These are phyloP conservation scores for Tephrocybe sp. DNA, from an alignment of 768 basidiomycete species.

Conservation along the genomic window DNA sequence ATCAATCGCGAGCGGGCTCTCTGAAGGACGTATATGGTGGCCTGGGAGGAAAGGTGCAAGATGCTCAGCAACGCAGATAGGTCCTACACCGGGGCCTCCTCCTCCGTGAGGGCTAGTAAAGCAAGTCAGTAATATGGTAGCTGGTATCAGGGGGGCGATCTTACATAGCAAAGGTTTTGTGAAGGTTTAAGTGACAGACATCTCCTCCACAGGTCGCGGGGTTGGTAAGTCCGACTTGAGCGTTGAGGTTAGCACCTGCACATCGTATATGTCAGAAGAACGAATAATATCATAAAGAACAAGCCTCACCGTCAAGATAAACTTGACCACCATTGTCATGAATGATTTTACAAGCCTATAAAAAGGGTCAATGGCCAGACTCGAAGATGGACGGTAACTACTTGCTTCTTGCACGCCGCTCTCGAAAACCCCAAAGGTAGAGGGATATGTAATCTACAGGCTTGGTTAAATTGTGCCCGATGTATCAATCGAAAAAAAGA, in stretches of 20 bases:
- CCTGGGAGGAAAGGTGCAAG: conserved; percentile 92
- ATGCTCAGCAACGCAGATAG: conserved; percentile 93
- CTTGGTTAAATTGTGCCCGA: conserved; percentile 1
- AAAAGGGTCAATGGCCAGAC: conserved; percentile 6
- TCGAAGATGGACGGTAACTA: background rate
- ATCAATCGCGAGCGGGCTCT: conserved; percentile 70
- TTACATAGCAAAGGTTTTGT: conserved; percentile 96
- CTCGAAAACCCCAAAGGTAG: conserved; percentile 98
- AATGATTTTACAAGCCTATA: conserved; percentile 85
- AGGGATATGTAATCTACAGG: conserved; percentile 90
- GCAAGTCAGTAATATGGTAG: background rate
- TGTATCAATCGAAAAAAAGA: background rate
- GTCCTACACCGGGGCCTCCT: conserved; percentile 95
- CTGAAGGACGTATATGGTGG: conserved; percentile 71
- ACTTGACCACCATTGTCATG: conserved; percentile 97
- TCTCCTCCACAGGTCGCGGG: conserved; percentile 95
- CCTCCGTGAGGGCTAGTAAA: conserved; percentile 85
- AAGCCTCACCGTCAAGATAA: conserved; percentile 77
- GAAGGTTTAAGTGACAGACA: conserved; percentile 96
- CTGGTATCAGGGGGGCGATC: conserved; percentile 21
- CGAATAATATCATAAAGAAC: background rate
- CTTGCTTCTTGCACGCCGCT: conserved; percentile 75
- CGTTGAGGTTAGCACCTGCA: conserved; percentile 86
- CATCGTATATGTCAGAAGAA: background rate
- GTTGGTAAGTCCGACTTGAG: conserved; percentile 90